These are phyloP conservation scores for Ilyonectria destructans DNA, from an alignment of 2,329 filamentous ascomycete genomes.

Conservation along the genomic window DNA sequence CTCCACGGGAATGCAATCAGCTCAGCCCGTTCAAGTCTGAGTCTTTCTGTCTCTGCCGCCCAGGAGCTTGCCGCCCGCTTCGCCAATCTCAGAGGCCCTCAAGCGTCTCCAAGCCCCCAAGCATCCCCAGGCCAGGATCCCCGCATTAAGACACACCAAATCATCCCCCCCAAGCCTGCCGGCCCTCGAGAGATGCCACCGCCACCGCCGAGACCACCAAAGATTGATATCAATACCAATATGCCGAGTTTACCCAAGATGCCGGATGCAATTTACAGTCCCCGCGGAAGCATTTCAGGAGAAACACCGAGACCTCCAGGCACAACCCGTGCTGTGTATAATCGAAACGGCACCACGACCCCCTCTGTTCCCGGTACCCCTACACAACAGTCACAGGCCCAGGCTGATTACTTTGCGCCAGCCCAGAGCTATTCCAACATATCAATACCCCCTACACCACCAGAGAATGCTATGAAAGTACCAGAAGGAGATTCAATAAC, in stretches of 20 bases:
- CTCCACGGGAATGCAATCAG: slow-evolving; percentile 73
- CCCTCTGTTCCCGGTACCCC: slow-evolving; percentile 57
- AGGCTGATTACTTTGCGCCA: slow-evolving; percentile 54
- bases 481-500: slow-evolving; percentile 73
- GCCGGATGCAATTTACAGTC: slow-evolving; percentile 84
- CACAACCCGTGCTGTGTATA: slow-evolving; percentile 76
- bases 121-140: slow-evolving; percentile 65
- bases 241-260: slow-evolving; percentile 76
- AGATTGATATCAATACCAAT: slow-evolving; percentile 66
- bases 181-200: slow-evolving; percentile 71
- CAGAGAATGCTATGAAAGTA: slow-evolving; percentile 62
- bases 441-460: slow-evolving; percentile 54
- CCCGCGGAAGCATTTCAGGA: slow-evolving; percentile 78
- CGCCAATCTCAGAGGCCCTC: slow-evolving; percentile 67
- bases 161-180: slow-evolving; percentile 55
- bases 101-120: slow-evolving; percentile 57
- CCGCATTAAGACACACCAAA: slow-evolving; percentile 67
- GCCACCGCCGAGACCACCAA: slow-evolving; percentile 61
- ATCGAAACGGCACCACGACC: slow-evolving; percentile 70
- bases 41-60: slow-evolving; percentile 51
- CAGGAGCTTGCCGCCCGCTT: slow-evolving; percentile 72
- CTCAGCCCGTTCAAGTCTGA: slow-evolving; percentile 51
- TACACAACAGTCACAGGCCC: slow-evolving; percentile 47
- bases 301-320: slow-evolving; percentile 77
- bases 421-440: slow-evolving; percentile 49